Conservation (phyloP, 2,329 filamentous ascomycete species). For the Geoglossum cookeanum region DNA sequence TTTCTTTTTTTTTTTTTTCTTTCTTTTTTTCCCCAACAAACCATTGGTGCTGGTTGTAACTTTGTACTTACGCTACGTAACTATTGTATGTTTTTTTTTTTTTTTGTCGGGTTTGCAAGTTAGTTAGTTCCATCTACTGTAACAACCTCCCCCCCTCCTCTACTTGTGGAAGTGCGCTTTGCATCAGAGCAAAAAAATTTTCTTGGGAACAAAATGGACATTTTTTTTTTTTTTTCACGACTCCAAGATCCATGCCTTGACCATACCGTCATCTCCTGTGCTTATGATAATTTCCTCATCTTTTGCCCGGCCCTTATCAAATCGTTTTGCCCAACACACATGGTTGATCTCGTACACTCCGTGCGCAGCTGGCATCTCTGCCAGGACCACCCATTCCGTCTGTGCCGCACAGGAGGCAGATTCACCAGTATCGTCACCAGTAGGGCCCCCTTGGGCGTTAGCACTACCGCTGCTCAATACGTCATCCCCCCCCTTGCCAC, state of each 20-base stretch:
- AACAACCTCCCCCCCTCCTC: too few species aligned
- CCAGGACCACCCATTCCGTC: constrained; percentile 46
- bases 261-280: constrained; percentile 79
- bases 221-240: not conserved
- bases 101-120: too few species aligned
- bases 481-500: constrained; percentile 14
- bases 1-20: too few species aligned
- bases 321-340: constrained; percentile 66
- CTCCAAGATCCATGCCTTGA: constrained; percentile 58
- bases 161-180: too few species aligned
- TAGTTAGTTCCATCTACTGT: too few species aligned
- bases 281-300: constrained; percentile 65
- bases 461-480: not conserved
- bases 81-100: too few species aligned
- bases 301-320: constrained; percentile 36
- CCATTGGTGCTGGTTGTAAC: too few species aligned
- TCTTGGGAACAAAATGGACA: not conserved
- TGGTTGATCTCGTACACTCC: constrained; percentile 93
- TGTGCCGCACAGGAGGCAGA: constrained; percentile 10
- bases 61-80: too few species aligned
- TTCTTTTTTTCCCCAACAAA: too few species aligned
- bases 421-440: not conserved
- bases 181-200: too few species aligned
- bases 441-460: constrained; percentile 8
- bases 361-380: constrained; percentile 54